phyloP scores from a whole-genome alignment of 257 asterid genomes.

The Solanum medicagineum region DNA sequence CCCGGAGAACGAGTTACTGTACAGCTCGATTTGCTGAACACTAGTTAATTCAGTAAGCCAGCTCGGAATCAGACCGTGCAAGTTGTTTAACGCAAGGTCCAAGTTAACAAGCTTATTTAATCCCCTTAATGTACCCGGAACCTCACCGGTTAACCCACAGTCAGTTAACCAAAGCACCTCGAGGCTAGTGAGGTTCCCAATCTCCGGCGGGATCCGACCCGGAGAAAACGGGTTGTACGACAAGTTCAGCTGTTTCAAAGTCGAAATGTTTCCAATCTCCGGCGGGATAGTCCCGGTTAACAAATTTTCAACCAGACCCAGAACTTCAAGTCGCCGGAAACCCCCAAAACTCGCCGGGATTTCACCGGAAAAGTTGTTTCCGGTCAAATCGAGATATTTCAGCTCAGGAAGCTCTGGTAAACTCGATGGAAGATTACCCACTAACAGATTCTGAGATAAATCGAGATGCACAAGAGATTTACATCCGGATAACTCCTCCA shows the following conservation, averaged over 20 bases:
- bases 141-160: conserved; percentile 58
- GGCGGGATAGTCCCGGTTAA: conserved; percentile 66
- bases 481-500: conserved; percentile 35
- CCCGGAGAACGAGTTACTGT: conserved; percentile 71
- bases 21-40: conserved; percentile 77
- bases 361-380: conserved; percentile 80
- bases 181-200: conserved; percentile 58
- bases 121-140: conserved; percentile 72
- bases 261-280: conserved; percentile 50
- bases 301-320: conserved; percentile 67
- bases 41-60: conserved; percentile 57
- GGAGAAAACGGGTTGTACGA: conserved; percentile 76
- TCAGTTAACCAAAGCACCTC: conserved; percentile 65
- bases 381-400: conserved; percentile 69
- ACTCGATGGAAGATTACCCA: conserved; percentile 49
- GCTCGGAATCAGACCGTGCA: conserved; percentile 57
- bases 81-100: conserved; percentile 62
- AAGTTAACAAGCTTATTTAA: conserved; percentile 53
- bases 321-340: conserved; percentile 69
- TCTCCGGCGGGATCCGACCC: conserved; percentile 79
- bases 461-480: conserved; percentile 60
- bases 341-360: conserved; percentile 69
- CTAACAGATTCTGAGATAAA: conserved; percentile 64
- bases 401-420: conserved; percentile 51
- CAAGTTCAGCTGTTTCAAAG: conserved; percentile 70